These are phyloP conservation scores for Clavariopsis aquatica DNA, from an alignment of 495 filamentous ascomycete genomes.

Conservation along the genomic window DNA sequence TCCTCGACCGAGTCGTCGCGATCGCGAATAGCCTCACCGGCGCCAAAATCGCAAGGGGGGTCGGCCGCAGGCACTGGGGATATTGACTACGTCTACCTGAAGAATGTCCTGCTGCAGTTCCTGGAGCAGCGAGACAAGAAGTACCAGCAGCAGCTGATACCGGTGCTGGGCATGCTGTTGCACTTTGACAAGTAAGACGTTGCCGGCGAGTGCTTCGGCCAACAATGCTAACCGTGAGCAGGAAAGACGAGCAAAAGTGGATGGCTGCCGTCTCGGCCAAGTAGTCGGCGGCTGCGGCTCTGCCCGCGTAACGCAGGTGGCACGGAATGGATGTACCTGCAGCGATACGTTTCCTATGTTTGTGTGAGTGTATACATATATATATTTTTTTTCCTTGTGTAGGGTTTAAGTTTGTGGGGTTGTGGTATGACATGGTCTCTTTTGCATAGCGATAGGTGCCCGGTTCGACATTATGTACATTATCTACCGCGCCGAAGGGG, in stretches of 20 bases:
- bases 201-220: background rate
- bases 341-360: too few species aligned
- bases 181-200: conserved; percentile 83
- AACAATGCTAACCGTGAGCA: conserved; percentile 43
- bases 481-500: background rate
- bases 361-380: too few species aligned
- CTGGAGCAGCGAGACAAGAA: conserved; percentile 92
- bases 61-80: conserved; percentile 49
- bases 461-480: conserved; percentile 8
- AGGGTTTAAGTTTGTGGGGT: background rate
- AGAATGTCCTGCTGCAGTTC: conserved; percentile 93
- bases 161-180: conserved; percentile 85
- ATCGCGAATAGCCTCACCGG: conserved; percentile 59
- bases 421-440: background rate
- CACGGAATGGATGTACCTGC: background rate
- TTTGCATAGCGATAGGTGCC: conserved; percentile 27
- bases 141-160: conserved; percentile 85
- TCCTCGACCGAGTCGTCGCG: conserved; percentile 53
- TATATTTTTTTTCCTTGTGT: too few species aligned
- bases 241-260: conserved; percentile 87
- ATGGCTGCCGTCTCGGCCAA: conserved; percentile 70
- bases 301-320: background rate
- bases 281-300: conserved; percentile 33
- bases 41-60: conserved; percentile 42
- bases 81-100: conserved; percentile 84